Base-by-base conservation (phyloP, 108 stramenopile species). In the Thalassiosira profunda region DNA sequence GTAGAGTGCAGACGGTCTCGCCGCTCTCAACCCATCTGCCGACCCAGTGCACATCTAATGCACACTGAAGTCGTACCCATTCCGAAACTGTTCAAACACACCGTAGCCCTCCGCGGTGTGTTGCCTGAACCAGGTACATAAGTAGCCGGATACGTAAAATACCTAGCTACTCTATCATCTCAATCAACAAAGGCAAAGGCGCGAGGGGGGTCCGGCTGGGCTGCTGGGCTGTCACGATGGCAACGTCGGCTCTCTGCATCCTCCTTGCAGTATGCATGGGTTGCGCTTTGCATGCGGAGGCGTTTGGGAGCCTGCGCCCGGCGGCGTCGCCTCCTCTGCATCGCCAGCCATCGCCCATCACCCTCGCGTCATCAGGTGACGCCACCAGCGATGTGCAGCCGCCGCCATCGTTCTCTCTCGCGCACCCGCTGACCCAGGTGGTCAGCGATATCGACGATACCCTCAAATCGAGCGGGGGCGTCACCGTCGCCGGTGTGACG, bases 401-500 rank as follows among this genome's bases (percentile, higher is more conserved):
- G 20, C 48, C 47, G n/a, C 23, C 44, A 23, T 47, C 28, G n/a
- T 47, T 63, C 14, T 44, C 48, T 44, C 40, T 77, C 9, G 58
- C 60, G 4, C 37, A 41, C 26, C 76, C 76, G 9, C 63, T 77
- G 15, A 70, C 63, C 15, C 76, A 77, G 54, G 76, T 77, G 14
- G 78, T 79, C 41, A 79, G 76, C 43, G 98, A 98, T 62, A 91
- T 98, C 45, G 98, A 98, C 53, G 98, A 98, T 48, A 98, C 98
- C 0, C 64, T 98, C 26, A 97, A 97, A 60, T 91, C 89, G 54
- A 86, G 84, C 38, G 98, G 98, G 23, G 95, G 95, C 12, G 83
- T 95, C 31, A 88, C 84, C 20, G 76, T 97, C 20, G 89, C 80
- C 5, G 98, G 93, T 3, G 87, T 98, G 8, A 80, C 89, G 4